phyloP scores from a whole-genome alignment of 2,329 filamentous ascomycete genomes.

The Akanthomyces lecanii region DNA sequence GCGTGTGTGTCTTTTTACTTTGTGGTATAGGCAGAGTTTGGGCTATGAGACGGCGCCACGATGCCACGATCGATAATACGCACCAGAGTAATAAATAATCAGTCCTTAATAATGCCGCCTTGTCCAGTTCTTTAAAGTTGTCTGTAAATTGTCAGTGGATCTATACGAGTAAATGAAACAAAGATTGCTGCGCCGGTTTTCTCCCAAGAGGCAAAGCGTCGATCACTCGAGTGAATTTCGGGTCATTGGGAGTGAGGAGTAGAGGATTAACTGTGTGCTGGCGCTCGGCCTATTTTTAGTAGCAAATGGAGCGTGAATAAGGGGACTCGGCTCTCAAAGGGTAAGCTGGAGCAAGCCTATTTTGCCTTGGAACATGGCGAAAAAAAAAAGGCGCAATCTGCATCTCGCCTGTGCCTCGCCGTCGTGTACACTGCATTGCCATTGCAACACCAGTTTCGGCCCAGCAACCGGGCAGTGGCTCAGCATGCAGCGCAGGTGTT shows the following conservation, averaged over 20 bases:
- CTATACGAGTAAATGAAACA: conserved; percentile 2
- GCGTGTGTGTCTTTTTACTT: not conserved
- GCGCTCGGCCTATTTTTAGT: not conserved
- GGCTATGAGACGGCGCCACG: not conserved
- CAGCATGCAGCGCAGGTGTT: not conserved
- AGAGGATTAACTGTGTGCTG: not conserved
- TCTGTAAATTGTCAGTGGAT: not conserved
- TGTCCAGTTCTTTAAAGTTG: not conserved
- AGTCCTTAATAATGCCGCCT: not conserved
- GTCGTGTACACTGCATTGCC: not conserved
- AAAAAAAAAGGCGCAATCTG: not conserved
- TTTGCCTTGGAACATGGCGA: not conserved
- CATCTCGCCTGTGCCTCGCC: not conserved
- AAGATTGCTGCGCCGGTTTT: not conserved
- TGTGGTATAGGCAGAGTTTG: not conserved
- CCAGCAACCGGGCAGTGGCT: not conserved
- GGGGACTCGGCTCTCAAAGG: not conserved
- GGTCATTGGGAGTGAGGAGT: not conserved
- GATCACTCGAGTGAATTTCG: not conserved
- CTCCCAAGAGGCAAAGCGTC: not conserved
- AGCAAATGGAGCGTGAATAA: not conserved
- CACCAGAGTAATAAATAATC: not conserved
- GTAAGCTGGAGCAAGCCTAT: not conserved
- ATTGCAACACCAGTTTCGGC: not conserved
- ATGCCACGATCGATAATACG: not conserved